Evolutionary conservation across 2,329 filamentous ascomycete genomes (phyloP), one percentile per base, ranked within the genome.

Genomic region (Pleurostoma richardsiae): DNA sequence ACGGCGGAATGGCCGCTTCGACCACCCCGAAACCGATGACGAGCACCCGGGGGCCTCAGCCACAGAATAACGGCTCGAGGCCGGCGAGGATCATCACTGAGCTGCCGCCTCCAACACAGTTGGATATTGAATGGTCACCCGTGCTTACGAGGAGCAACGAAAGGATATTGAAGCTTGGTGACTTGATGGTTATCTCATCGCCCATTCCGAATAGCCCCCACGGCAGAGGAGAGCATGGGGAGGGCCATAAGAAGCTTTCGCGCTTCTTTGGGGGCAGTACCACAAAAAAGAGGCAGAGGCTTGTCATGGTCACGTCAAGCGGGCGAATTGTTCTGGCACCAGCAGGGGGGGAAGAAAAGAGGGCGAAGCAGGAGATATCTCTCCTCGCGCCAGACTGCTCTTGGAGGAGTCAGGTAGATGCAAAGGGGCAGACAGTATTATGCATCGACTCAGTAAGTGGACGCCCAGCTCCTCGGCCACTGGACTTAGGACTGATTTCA

Each of bases 41-140:
- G 6, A 51, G 56, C 41, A 53, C 65, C 29, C 63, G 63, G 49
- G 56, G 58, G 8, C 54, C 55, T 40, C 56, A 68, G 29, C 66
- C 66, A 54, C 68, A 63, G 44, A 64, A 64, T 2, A 79, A 77
- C 45, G 73, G 72, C 33, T 69, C 72, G 29, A 74, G 90, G 46
- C 86, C 90, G 30, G 79, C 88, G 2, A 78, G 90, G 51, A 83
- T 96, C 50, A 95, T 99, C 50, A 97, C 94, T 1, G 94, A 99
- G 65, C 76, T 99, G 7, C 90, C 94, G 11, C 92, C 94, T n/a
- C 94, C 94, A 1, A 96, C 88, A 43, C 94, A 97, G 64, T 74
- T 99, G 29, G 94, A 99, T 61, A 95, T 99, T 48, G 94, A 99
- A 67, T 99, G 94, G 94, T 96, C 92, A 1, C 94, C 94, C 1